Base-by-base conservation (phyloP, 176 grass and related monocot genomes). In the Alloteropsis semialata region DNA sequence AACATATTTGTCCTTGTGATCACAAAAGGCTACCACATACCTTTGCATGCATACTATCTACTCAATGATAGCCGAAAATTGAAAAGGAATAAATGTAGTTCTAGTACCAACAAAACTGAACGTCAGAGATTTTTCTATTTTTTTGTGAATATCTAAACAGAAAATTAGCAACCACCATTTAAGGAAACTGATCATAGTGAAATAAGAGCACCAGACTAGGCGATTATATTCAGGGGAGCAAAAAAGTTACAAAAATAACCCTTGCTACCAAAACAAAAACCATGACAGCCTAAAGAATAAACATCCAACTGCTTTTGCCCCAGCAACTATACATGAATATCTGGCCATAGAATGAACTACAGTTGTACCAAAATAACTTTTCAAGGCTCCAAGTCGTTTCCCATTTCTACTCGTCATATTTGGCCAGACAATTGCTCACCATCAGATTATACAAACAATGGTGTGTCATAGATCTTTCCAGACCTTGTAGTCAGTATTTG, bases 401-500 rank as follows among this genome's bases (percentile, higher is more conserved):
- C 27, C 15, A 43, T 81, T 74, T 36, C 64, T 3, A 15, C 28
- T 1, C 69, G 54, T 74, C 65, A 53, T 24, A 72, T 75, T 65
- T 79, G 24, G 18, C 25, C 24, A 80, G 59, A 79, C 43, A 79
- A 60, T 70, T 33, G 24, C 33, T 53, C 37, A 50, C 18, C 28
- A 36, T 53, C 12, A 37, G 37, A 29, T 45, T 34, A 62, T 27
- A 36, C 15, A 74, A 59, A 70, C 50, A 34, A 71, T n/a, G 4
- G 30, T 15, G 6, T 36, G 16, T 90, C 83, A 98, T 69, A 98
- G 75, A 86, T 98, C 96, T 90, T 96, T 96, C 96, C 96, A 98
- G 39, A 98, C 85, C 77, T 86, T 93, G 76, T 91, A 96, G 22
- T 98, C 93, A 42, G 93, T 93, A 86, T 88, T 92, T 18, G 96